A percentile compares a stretch with the other conserved stretches of the same genome.
phyloP scores from a whole-genome alignment of 2,329 filamentous ascomycete genomes.

The Pseudonectria buxi region DNA sequence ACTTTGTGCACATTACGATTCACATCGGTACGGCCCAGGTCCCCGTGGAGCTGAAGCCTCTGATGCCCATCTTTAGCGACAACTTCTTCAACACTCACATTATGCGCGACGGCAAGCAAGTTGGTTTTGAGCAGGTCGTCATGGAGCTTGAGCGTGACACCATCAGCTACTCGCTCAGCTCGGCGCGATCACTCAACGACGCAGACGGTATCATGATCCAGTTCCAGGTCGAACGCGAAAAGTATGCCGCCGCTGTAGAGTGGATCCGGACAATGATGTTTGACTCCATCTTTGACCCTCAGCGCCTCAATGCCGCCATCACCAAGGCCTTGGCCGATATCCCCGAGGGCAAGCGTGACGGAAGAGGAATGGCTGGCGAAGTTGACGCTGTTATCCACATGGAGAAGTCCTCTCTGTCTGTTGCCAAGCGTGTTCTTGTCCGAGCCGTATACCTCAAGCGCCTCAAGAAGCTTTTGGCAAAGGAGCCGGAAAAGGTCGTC shows the following conservation, averaged over 20 bases:
- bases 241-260: conserved; percentile 73
- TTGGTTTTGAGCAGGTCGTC: conserved; percentile 89
- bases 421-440: conserved; percentile 75
- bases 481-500: conserved; percentile 69
- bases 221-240: conserved; percentile 81
- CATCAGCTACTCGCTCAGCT: conserved; percentile 70
- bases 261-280: conserved; percentile 87
- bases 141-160: conserved; percentile 88
- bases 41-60: conserved; percentile 74
- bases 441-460: conserved; percentile 83
- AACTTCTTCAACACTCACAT: conserved; percentile 96
- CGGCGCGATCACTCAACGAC: conserved; percentile 63
- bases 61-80: conserved; percentile 77
- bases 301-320: conserved; percentile 55
- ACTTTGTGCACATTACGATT: conserved; percentile 80
- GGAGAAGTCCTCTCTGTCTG: conserved; percentile 65
- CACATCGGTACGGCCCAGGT: conserved; percentile 72
- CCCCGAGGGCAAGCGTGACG: conserved; percentile 84
- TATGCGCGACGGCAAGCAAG: conserved; percentile 61
- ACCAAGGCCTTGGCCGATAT: conserved; percentile 86
- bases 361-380: conserved; percentile 58
- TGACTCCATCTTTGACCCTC: conserved; percentile 77
- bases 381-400: conserved; percentile 75
- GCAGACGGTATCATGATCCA: conserved; percentile 74
- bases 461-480: conserved; percentile 71